Evolutionary conservation across 768 basidiomycete genomes (phyloP).

Genomic region (Sarcomyxa edulis): DNA sequence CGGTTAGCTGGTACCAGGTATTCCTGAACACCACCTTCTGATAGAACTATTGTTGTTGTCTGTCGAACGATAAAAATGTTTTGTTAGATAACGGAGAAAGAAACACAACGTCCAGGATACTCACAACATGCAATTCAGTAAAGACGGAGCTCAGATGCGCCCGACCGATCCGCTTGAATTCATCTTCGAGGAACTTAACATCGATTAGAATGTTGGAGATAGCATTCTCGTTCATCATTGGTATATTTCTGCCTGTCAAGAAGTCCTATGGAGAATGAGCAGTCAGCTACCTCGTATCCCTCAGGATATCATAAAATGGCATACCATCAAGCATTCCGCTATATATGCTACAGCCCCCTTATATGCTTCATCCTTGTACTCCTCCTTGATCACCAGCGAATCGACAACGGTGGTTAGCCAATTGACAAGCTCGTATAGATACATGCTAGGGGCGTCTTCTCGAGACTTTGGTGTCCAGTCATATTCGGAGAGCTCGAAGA

Average conservation of each 20-base stretch:
- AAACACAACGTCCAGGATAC: conserved; percentile 25
- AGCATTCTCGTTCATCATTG: conserved; percentile 84
- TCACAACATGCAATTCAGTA: conserved; percentile 71
- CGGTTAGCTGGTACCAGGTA: conserved; percentile 71
- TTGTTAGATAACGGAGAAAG: too few relatives aligned
- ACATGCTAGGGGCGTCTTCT: conserved; percentile 83
- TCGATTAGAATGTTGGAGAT: conserved; percentile 83
- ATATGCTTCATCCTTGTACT: conserved; percentile 87
- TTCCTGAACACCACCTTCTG: conserved; percentile 67
- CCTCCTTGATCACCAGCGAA: conserved; percentile 75
- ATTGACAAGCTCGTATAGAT: conserved; percentile 90
- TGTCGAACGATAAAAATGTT: conserved; percentile 21
- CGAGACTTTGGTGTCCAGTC: conserved; percentile 79
- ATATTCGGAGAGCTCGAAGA: conserved; percentile 94
- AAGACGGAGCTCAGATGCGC: conserved; percentile 69
- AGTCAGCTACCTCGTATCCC: conserved; percentile 4
- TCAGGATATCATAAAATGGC: conserved; percentile 15
- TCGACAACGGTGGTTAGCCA: conserved; percentile 97
- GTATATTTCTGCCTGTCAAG: conserved; percentile 68
- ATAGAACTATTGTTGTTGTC: conserved; percentile 70
- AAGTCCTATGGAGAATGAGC: conserved; percentile 50
- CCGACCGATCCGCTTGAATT: conserved; percentile 72
- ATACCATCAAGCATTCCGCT: conserved; percentile 82
- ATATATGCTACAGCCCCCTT: conserved; percentile 85
- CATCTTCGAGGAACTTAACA: conserved; percentile 84